These are phyloP conservation scores for Dysphania ambrosioides DNA, from an alignment of 148 eudicot species.

Conservation along the genomic window DNA sequence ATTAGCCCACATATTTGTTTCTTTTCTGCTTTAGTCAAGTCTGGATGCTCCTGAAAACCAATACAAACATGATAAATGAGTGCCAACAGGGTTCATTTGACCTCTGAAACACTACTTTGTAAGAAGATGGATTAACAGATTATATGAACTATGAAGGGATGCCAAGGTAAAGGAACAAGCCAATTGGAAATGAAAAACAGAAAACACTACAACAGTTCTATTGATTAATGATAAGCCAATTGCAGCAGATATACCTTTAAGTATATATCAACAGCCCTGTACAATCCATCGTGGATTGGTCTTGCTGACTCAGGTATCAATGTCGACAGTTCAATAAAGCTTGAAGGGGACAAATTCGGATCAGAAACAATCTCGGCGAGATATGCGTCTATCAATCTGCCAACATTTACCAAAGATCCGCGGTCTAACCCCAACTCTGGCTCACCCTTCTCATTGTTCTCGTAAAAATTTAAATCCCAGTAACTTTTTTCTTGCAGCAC, in stretches of 20 bases:
- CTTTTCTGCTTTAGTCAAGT: slow-evolving; percentile 55
- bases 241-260: slow-evolving; percentile 46
- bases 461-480: slow-evolving; percentile 30
- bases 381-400: slow-evolving; percentile 63
- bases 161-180: neutral
- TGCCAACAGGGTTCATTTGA: neutral
- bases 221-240: neutral
- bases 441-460: slow-evolving; percentile 31
- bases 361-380: slow-evolving; percentile 63
- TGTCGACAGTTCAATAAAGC: slow-evolving; percentile 47
- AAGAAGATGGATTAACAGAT: too few species aligned
- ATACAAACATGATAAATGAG: neutral
- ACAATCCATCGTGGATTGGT: slow-evolving; percentile 77
- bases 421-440: slow-evolving; percentile 33
- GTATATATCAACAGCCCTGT: slow-evolving; percentile 65
- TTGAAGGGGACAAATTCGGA: slow-evolving; percentile 44
- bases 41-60: slow-evolving; percentile 55
- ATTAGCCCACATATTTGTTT: slow-evolving; percentile 68
- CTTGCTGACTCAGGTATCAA: slow-evolving; percentile 67
- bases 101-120: neutral
- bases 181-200: neutral
- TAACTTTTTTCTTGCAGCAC: slow-evolving; percentile 35
- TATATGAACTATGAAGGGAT: neutral
- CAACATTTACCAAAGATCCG: slow-evolving; percentile 52
- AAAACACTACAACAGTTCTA: too few species aligned